Evolutionary conservation across 345 rosid genomes (phyloP).

Genomic region (Linum tenue): DNA sequence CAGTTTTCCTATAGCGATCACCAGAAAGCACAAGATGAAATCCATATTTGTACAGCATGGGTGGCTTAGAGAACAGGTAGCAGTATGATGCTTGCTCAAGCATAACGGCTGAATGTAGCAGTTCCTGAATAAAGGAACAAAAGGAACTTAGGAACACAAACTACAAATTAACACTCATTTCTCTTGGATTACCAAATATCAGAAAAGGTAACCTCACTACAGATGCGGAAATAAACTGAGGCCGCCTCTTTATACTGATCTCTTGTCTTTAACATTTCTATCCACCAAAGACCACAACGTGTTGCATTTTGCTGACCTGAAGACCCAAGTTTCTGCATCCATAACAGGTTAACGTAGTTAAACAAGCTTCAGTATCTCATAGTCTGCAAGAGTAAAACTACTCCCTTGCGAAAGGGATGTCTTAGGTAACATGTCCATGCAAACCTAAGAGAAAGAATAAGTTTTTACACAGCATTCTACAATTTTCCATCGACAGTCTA

Average conservation of each 20-base stretch:
- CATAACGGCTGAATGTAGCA: conserved; percentile 93
- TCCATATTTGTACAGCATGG: conserved; percentile 93
- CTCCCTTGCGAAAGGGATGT: background rate
- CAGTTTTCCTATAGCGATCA: conserved; percentile 81
- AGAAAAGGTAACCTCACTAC: conserved; percentile 66
- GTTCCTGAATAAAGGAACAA: conserved; percentile 43
- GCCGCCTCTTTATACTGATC: conserved; percentile 90
- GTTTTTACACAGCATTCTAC: background rate
- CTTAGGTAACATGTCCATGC: background rate
- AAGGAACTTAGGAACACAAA: conserved; percentile 15
- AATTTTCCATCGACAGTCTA: background rate
- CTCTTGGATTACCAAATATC: background rate
- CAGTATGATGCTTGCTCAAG: conserved; percentile 99
- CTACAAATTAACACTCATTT: conserved; percentile 2
- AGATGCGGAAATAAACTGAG: conserved; percentile 79
- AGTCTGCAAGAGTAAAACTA: too few species aligned
- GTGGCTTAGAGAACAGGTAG: conserved; percentile 75
- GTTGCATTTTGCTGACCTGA: conserved; percentile 73
- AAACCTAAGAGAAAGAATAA: background rate
- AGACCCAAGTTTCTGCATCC: conserved; percentile 62
- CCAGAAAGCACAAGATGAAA: conserved; percentile 98
- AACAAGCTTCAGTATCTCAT: background rate
- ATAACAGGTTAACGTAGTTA: conserved; percentile 6
- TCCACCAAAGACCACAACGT: conserved; percentile 99
- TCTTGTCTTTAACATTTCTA: conserved; percentile 84